Base-by-base conservation (phyloP, 139 green algal genomes). In the Pseudopediastrum boryanum region DNA sequence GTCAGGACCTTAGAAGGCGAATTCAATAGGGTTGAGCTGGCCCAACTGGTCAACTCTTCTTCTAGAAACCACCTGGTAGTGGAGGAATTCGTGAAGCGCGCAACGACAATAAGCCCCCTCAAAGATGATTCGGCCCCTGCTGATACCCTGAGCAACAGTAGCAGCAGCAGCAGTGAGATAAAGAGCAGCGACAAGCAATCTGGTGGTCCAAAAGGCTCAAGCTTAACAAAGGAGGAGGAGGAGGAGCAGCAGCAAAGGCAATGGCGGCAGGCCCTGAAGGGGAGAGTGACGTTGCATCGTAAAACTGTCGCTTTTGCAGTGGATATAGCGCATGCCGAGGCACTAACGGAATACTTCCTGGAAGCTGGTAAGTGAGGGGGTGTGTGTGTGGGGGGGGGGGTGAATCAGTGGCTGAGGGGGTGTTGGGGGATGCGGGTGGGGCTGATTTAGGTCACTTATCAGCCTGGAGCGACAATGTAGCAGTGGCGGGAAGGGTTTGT, bases 251-350 rank as follows among this genome's bases (percentile, higher is more conserved):
- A 56, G 23, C 43, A 61, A 5, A 42, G 35, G 7, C 1, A 19
- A 16, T 56, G 46, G 35, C 21, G 5, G 35, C 35, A 25, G 39
- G 12, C 41, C 5, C 31, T 44, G 38, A 13, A 29, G 7, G 12
- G 7, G 33, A 65, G 19, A 65, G 33, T n/a, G 54, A 68, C 36
- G 51, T 36, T 36, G n/a, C 62, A 48, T 39, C 71, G 70, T 19
- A 64, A 62, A 9, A 50, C 71, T 0, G 58, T 84, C 23, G 79
- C 46, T 12, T 84, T 84, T 71, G 76, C 70, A 38, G 70, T 80
- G 5, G 79, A 71, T 29, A 63, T 75, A 25, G 25, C 63, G 36
- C 79, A 84, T 50, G 70, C 79, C 13, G 48, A 63, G 61, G 70
- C 67, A 6, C 59, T 84, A 13, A 33, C 56, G 10, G 50, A 38